Evolutionary conservation across 2,329 filamentous ascomycete genomes (phyloP), one percentile per base, ranked within the genome.

Genomic region (Ustulina deusta): DNA sequence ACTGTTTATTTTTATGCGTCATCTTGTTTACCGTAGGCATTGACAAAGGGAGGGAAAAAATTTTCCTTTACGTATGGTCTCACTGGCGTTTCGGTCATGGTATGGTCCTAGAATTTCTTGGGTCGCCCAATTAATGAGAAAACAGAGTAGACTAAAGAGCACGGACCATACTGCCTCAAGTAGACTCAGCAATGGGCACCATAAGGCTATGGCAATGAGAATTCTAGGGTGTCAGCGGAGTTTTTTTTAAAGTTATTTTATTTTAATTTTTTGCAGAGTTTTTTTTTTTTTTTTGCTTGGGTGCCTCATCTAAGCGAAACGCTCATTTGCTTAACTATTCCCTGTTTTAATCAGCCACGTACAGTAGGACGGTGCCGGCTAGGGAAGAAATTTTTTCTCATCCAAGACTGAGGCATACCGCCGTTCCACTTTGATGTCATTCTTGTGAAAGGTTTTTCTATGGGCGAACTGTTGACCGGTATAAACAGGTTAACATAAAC

Each of bases 331-430:
- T 57, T 55, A 27, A 51, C 42, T 51, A 6, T 65, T 57, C 57
- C 67, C 69, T 71, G 69, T 66, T 70, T 73, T 63, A 54, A 72
- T 68, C 68, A 55, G 55, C 60, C 65, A 69, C 70, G 65, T 46
- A 36, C 10, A 11, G 34, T 71, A 71, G 61, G 65, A 64, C 66
- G 36, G 40, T 57, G 36, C 64, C 56, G 36, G 51, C 59, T 61
- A 68, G 46, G 46, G 29, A 66, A 59, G 68, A 64, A 59, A 10
- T 52, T 52, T 34, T 51, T 49, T 38, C 59, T 61, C 32, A 68
- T 34, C 69, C 70, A 63, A 65, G 72, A 71, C 15, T 20, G 54
- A 56, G 10, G 32, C 22, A 42, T 56, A 56, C 22, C 15, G 22
- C 11, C 20, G 62, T 59, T 58, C 56, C 48, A 52, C 38, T 60